These are phyloP conservation scores for Eucalyptus albens DNA, from an alignment of 345 rosid genomes.

Conservation along the genomic window DNA sequence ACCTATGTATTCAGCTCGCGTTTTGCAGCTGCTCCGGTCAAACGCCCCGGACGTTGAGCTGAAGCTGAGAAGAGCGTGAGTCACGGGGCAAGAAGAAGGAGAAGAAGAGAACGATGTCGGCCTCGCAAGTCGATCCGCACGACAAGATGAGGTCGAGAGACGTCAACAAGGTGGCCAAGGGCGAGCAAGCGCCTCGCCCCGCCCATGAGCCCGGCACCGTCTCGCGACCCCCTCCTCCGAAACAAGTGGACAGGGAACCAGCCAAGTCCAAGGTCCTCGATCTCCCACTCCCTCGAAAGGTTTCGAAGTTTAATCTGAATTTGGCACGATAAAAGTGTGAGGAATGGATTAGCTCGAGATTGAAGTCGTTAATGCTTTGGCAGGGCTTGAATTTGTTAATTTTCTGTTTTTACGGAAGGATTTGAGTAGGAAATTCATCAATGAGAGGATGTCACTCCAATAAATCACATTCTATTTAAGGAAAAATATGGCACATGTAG, in stretches of 20 bases:
- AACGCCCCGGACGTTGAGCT: background rate
- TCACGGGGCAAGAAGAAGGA: background rate
- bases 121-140: slow-evolving; percentile 27
- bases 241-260: background rate
- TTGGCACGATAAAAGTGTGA: background rate
- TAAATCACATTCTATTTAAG: background rate
- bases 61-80: background rate
- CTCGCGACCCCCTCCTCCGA: slow-evolving; percentile 12
- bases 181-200: slow-evolving; percentile 38
- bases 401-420: background rate
- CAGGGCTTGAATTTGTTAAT: background rate
- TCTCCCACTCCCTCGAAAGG: background rate
- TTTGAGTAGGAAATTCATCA: background rate
- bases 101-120: background rate
- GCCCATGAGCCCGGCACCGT: slow-evolving; percentile 15
- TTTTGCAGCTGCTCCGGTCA: background rate
- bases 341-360: background rate
- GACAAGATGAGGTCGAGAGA: slow-evolving; percentile 48
- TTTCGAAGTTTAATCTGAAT: background rate
- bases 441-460: background rate
- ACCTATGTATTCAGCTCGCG: background rate
- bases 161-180: slow-evolving; percentile 27
- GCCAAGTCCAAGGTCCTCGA: background rate
- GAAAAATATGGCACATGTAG: background rate
- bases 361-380: background rate